Evolutionary conservation across 1,284 basidiomycete genomes (phyloP).

Genomic region (Lentinula novae-zelandiae): DNA sequence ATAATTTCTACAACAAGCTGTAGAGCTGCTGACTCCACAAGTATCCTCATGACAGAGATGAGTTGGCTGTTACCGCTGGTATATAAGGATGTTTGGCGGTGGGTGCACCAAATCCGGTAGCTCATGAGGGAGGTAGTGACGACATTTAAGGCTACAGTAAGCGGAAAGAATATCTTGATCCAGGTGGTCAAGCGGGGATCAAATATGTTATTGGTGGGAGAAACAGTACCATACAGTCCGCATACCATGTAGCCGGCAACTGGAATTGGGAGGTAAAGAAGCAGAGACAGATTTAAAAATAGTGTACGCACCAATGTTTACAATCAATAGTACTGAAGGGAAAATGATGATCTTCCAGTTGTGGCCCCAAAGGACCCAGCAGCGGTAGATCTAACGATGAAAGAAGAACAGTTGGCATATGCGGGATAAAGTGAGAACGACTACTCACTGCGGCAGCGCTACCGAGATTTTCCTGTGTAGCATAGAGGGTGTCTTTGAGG

Average conservation of each 20-base stretch:
- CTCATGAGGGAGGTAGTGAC: constrained; percentile 10
- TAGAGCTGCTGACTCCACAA: constrained; percentile 11
- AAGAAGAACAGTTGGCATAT: background rate
- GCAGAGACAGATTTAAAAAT: background rate
- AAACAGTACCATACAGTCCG: background rate
- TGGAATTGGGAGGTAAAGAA: background rate
- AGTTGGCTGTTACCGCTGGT: background rate
- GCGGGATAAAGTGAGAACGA: no score
- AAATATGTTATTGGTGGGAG: constrained; percentile 1
- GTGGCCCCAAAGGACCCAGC: constrained; percentile 11
- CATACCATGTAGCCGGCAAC: constrained; percentile 15
- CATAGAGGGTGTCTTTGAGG: constrained; percentile 16
- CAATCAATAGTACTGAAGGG: constrained; percentile 15
- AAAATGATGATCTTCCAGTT: constrained; percentile 12
- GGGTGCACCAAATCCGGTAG: constrained; percentile 10
- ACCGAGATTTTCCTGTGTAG: constrained; percentile 18
- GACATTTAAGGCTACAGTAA: constrained; percentile 7
- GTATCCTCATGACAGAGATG: constrained; percentile 3
- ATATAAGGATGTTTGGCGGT: background rate
- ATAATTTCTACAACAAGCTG: constrained; percentile 9
- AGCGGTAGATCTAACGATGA: constrained; percentile 17
- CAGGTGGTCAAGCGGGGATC: constrained; percentile 2
- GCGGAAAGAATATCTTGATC: constrained; percentile 8
- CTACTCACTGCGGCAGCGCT: constrained; percentile 16
- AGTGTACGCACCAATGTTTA: constrained; percentile 9